Evolutionary conservation across 2,329 filamentous ascomycete genomes (phyloP), one percentile per base, ranked within the genome.

Genomic region (Monilinia aucupariae): DNA sequence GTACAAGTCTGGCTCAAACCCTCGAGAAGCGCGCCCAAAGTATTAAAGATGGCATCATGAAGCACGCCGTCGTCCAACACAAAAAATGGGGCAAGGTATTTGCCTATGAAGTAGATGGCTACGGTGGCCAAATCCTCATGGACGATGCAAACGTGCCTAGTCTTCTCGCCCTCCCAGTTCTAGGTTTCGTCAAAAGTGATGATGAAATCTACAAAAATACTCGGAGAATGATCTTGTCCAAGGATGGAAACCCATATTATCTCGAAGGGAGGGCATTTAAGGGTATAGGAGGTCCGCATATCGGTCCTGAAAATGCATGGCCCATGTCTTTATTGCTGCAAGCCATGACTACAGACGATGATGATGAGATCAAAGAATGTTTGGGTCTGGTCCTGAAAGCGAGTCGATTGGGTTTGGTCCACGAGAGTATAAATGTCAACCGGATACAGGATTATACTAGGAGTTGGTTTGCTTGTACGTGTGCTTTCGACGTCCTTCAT

Each of bases 281-380:
- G 55, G 94, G 94, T 8, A 96, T 99, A 69, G 94, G 94, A 70
- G 83, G 83, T 5, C 84, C 84, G 8, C 85, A 86, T 71, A 89
- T 97, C 68, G 94, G 94, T 0, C 78, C 96, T n/a, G 79, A 84
- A 70, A 90, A 96, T 68, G 94, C 93, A 9, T 99, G 94, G 94
- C 94, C 94, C 0, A 97, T 99, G 92, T 94, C 90, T 74, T 78
- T 97, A 66, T 81, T 99, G 10, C 84, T 97, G 25, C 92, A 97
- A 76, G 91, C 91, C 3, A 91, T 94, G 82, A 99, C 94, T 0
- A 89, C 87, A 7, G 83, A 93, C 58, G 81, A 92, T 63, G 92
- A 96, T 65, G 79, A 81, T 0, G 94, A 99, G 77, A 97, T 99
- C 67, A 79, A 76, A 65, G 81, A 84, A 55, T 90, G 88, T 66